Evolutionary conservation across 2,329 filamentous ascomycete species (phyloP).

Genomic region (Fusarium mangiferae): DNA sequence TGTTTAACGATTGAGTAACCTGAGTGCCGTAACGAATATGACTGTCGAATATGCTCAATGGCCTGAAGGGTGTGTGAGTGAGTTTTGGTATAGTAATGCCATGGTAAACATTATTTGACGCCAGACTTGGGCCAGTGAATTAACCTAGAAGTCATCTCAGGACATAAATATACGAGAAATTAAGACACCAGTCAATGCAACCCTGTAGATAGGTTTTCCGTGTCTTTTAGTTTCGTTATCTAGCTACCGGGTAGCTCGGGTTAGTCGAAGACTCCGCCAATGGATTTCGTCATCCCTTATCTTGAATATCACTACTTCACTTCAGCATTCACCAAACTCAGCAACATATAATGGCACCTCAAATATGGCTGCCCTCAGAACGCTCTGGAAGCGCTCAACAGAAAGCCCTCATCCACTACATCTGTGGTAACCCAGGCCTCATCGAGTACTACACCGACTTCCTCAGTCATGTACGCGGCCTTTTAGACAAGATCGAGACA

Average conservation of each 20-base stretch:
- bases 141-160: neutral
- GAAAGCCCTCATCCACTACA: constrained; percentile 72
- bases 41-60: neutral
- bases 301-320: neutral
- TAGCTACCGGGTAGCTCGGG: constrained; percentile 14
- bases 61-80: neutral
- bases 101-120: neutral
- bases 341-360: constrained; percentile 31
- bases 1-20: constrained; percentile 29
- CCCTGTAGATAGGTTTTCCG: neutral
- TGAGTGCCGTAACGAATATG: constrained; percentile 3
- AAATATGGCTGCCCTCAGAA: constrained; percentile 47
- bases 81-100: neutral
- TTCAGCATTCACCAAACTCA: neutral
- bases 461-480: constrained; percentile 64
- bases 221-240: neutral
- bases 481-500: constrained; percentile 59
- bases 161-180: neutral
- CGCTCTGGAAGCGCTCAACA: constrained; percentile 29
- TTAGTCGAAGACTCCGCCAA: neutral
- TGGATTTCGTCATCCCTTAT: neutral
- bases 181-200: neutral
- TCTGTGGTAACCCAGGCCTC: constrained; percentile 81
- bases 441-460: constrained; percentile 79
- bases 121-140: neutral